These are phyloP conservation scores for Cicer bijugum DNA, from an alignment of 306 rosid genomes.

Conservation along the genomic window DNA sequence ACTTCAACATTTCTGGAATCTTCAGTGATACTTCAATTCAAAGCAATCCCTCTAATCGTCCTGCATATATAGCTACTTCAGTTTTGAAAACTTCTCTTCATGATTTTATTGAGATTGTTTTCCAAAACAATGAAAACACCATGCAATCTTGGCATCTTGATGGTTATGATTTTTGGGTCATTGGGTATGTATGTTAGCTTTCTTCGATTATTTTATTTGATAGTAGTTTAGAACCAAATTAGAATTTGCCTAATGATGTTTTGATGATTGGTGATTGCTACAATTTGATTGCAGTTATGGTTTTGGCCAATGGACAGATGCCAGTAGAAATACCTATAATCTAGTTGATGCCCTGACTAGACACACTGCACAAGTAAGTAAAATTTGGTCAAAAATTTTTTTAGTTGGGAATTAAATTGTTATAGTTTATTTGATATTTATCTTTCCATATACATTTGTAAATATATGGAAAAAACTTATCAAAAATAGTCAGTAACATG, in stretches of 20 bases:
- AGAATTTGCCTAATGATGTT: not conserved
- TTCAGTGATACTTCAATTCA: slow-evolving; percentile 65
- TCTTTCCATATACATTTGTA: no score
- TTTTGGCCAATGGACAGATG: slow-evolving; percentile 71
- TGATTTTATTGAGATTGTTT: slow-evolving; percentile 84
- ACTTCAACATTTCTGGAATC: slow-evolving; percentile 86
- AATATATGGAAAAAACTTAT: no score
- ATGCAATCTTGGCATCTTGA: slow-evolving; percentile 93
- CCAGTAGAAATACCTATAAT: slow-evolving; percentile 68
- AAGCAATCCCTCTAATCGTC: slow-evolving; percentile 59
- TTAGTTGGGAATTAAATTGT: no score
- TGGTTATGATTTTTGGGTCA: slow-evolving; percentile 96
- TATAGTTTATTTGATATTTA: no score
- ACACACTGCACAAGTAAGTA: slow-evolving; percentile 86
- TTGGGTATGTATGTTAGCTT: slow-evolving; percentile 66
- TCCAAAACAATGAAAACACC: slow-evolving; percentile 79
- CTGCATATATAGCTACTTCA: slow-evolving; percentile 65
- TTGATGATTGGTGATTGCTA: slow-evolving; percentile 36
- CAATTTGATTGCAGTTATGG: slow-evolving; percentile 64
- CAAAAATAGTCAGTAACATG: no score
- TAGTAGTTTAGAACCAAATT: slow-evolving; percentile 21
- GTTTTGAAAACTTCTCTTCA: slow-evolving; percentile 67
- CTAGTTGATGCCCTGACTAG: slow-evolving; percentile 85
- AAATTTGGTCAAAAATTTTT: not conserved
- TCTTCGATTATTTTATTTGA: no score